Conservation (phyloP, 371 early-diverging fungal species). For the Mucor sp. region DNA sequence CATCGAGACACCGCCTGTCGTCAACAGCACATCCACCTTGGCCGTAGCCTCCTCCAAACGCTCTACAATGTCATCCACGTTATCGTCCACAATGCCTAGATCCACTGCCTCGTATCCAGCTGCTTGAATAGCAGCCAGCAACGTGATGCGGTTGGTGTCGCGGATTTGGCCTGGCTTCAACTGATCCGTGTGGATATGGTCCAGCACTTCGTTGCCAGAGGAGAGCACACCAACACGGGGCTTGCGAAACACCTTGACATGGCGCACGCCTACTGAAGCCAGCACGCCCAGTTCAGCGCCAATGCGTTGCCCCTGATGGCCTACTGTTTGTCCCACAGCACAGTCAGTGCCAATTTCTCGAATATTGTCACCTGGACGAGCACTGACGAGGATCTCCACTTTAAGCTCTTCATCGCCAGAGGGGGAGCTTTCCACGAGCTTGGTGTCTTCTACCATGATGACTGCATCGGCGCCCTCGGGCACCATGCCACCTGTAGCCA, state of each 20-base stretch:
- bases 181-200: slow-evolving; percentile 44
- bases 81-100: slow-evolving; percentile 78
- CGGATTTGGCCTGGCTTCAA: slow-evolving; percentile 72
- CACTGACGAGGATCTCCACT: slow-evolving; percentile 56
- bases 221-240: slow-evolving; percentile 85
- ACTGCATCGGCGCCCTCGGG: slow-evolving; percentile 85
- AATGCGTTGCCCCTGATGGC: slow-evolving; percentile 60
- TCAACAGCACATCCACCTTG: slow-evolving; percentile 77
- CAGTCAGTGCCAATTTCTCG: slow-evolving; percentile 83
- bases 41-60: slow-evolving; percentile 55
- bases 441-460: slow-evolving; percentile 93
- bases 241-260: slow-evolving; percentile 65
- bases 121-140: slow-evolving; percentile 65
- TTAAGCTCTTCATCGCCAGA: slow-evolving; percentile 64
- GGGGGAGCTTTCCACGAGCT: slow-evolving; percentile 54
- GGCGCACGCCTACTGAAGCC: slow-evolving; percentile 73
- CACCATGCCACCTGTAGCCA: slow-evolving; percentile 89
- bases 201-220: slow-evolving; percentile 88
- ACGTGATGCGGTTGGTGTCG: slow-evolving; percentile 85
- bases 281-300: slow-evolving; percentile 76
- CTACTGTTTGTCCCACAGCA: slow-evolving; percentile 58
- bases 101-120: slow-evolving; percentile 73
- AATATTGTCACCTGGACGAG: slow-evolving; percentile 63
- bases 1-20: slow-evolving; percentile 96
- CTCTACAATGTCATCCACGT: slow-evolving; percentile 56